Percentiles rank a stretch among this genome's conserved stretches.
phyloP scores from a whole-genome alignment of 495 filamentous ascomycete species.

The Diplogelasinospora grovesii region DNA sequence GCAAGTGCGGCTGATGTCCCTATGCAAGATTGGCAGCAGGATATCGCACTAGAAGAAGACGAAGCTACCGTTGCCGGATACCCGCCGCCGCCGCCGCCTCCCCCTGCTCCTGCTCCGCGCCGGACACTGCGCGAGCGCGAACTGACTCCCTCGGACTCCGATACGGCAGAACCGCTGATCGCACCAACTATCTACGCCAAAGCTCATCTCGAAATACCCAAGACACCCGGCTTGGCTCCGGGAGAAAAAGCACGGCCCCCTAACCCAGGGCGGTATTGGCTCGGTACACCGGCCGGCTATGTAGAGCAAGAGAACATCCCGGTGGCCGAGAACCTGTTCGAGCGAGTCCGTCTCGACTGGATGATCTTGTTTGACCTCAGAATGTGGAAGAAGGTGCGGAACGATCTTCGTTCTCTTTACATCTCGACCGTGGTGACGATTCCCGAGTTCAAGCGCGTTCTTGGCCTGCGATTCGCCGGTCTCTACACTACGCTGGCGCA shows the following conservation, averaged over 20 bases:
- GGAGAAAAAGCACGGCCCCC: conserved; percentile 25
- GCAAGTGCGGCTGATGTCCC: conserved; percentile 52
- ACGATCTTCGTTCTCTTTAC: conserved; percentile 86
- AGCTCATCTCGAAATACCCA: conserved; percentile 50
- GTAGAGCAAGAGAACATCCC: conserved; percentile 51
- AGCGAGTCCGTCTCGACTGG: conserved; percentile 88
- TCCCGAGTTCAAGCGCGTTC: conserved; percentile 91
- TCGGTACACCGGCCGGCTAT: conserved; percentile 66
- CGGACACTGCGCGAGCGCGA: conserved; percentile 41
- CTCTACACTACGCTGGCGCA: conserved; percentile 91
- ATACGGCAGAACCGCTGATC: conserved; percentile 52
- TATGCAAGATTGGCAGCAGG: conserved; percentile 45
- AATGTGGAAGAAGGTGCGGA: conserved; percentile 92
- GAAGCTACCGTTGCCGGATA: conserved; percentile 67
- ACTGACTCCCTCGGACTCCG: conserved; percentile 53
- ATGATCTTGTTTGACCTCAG: conserved; percentile 93
- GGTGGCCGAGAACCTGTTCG: conserved; percentile 74
- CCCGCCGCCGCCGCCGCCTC: conserved; percentile 57
- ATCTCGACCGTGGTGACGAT: conserved; percentile 94
- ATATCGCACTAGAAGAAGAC: conserved; percentile 45
- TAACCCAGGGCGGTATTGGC: conserved; percentile 72
- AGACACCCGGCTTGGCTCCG: conserved; percentile 41
- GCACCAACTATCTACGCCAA: conserved; percentile 47
- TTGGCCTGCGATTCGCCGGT: conserved; percentile 85
- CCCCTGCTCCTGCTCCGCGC: conserved; percentile 41